Base-by-base conservation (phyloP, 768 basidiomycete genomes). In the Tulasnella sp. region DNA sequence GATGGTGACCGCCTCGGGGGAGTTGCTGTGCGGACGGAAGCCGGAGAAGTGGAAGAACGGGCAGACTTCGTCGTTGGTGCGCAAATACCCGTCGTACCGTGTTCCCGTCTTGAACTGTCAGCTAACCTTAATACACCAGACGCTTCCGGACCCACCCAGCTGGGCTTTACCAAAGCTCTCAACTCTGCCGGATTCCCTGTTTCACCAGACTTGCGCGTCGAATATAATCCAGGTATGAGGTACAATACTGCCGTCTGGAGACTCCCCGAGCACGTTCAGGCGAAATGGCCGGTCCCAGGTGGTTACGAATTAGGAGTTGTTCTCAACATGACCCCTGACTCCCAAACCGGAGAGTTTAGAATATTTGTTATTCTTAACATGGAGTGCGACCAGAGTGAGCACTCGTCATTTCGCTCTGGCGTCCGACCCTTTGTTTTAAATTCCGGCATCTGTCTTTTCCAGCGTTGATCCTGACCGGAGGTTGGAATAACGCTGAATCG, bases 141-240 rank as follows among this genome's bases (percentile, higher is more conserved):
- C 40, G 78, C 78, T 9, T 73, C 78, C n/a, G 78, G 78, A 72
- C 60, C 64, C 41, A 37, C 40, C 37, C 78, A 79, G 44, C 16
- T 48, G 16, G 58, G 31, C 2, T 79, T n/a, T n/a, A n/a, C n/a
- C n/a, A n/a, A n/a, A n/a, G n/a, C n/a, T n/a, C n/a, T n/a, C n/a
- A n/a, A n/a, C n/a, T n/a, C n/a, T n/a, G n/a, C n/a, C n/a, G n/a
- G n/a, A n/a, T n/a, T n/a, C n/a, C n/a, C n/a, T n/a, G 31, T 76
- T 40, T 40, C 75, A 34, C 8, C 69, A 34, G 40, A 44, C 44
- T 60, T 72, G 22, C 78, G 60, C 7, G 40, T 31, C 14, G 78
- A 79, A 72, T 79, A 79, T 42, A 42, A 79, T 44, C 78, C 78
- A 16, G 24, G 34, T 8, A 79, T 79, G 64, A 28, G 46, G 58